Percentiles rank a stretch among this genome's conserved stretches.
phyloP scores from a whole-genome alignment of 805 yeast genomes.

The Candida sonorensis region DNA sequence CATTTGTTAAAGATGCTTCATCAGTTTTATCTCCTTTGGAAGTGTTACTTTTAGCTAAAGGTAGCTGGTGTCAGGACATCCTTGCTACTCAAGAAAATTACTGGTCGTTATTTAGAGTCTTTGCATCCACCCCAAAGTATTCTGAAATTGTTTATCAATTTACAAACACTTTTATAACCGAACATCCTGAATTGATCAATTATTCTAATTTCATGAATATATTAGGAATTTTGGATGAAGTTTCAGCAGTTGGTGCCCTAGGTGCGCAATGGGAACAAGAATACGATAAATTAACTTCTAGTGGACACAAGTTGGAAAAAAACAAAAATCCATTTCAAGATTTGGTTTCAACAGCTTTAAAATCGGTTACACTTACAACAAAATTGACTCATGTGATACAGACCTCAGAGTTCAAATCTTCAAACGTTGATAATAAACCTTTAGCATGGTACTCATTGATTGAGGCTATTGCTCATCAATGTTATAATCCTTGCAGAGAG shows the following conservation, averaged over 20 bases:
- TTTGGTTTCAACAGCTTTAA: constrained; percentile 50
- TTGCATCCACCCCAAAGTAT: constrained; percentile 37
- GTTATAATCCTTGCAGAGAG: constrained; percentile 82
- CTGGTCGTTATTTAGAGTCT: constrained; percentile 41
- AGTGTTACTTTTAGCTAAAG: constrained; percentile 37
- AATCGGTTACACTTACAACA: constrained; percentile 56
- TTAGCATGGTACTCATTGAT: constrained; percentile 50
- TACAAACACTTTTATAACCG: constrained; percentile 33
- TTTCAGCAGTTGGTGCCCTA: constrained; percentile 74
- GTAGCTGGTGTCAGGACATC: constrained; percentile 34
- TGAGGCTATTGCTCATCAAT: constrained; percentile 83
- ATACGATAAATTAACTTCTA: constrained; percentile 35
- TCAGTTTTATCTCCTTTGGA: constrained; percentile 42
- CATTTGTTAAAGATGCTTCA: constrained; percentile 37
- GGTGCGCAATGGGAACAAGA: constrained; percentile 75
- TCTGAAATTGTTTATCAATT: constrained; percentile 40
- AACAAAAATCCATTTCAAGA: constrained; percentile 43
- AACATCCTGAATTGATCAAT: constrained; percentile 30
- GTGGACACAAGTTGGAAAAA: constrained; percentile 37
- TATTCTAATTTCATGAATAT: constrained; percentile 54
- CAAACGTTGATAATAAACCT: constrained; percentile 27
- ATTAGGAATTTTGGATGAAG: constrained; percentile 68
- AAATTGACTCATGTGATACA: constrained; percentile 35
- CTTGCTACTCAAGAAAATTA: constrained; percentile 33
- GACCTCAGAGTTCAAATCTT: constrained; percentile 23